Conservation (phyloP, 2,329 filamentous ascomycete species). For the Fusarium ramigenum region DNA sequence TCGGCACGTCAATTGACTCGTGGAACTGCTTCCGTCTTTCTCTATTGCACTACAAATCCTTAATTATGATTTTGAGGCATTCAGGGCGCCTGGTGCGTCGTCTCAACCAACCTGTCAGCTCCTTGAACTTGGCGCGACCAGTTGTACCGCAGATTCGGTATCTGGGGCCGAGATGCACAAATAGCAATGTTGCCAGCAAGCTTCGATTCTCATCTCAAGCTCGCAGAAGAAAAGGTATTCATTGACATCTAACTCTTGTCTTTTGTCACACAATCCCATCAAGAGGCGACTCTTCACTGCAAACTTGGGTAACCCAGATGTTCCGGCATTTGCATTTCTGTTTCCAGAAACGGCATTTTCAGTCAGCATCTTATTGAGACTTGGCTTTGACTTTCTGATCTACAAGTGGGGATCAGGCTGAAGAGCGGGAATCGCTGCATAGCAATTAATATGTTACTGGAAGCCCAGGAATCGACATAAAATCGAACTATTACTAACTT, state of each 20-base stretch:
- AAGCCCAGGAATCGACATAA: not conserved
- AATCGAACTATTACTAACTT: constrained; percentile 13
- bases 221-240: constrained; percentile 42
- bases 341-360: not conserved
- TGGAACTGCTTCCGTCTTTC: not conserved
- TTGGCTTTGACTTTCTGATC: not conserved
- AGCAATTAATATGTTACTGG: not conserved
- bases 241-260: constrained; percentile 15
- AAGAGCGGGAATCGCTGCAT: not conserved
- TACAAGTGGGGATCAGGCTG: not conserved
- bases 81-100: constrained; percentile 42
- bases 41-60: not conserved
- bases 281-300: not conserved
- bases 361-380: not conserved
- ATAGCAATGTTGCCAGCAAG: constrained; percentile 12
- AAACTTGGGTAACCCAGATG: not conserved
- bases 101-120: constrained; percentile 30
- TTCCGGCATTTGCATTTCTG: not conserved
- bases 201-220: constrained; percentile 46
- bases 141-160: constrained; percentile 16
- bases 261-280: not conserved
- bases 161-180: constrained; percentile 32
- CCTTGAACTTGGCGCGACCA: constrained; percentile 29
- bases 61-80: constrained; percentile 41
- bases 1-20: constrained; percentile 15